A percentile compares a stretch with the other conserved stretches of the same genome.
Evolutionary conservation across 73 alveolate genomes (phyloP).

Genomic region (Tetrahymena thermophila): DNA sequence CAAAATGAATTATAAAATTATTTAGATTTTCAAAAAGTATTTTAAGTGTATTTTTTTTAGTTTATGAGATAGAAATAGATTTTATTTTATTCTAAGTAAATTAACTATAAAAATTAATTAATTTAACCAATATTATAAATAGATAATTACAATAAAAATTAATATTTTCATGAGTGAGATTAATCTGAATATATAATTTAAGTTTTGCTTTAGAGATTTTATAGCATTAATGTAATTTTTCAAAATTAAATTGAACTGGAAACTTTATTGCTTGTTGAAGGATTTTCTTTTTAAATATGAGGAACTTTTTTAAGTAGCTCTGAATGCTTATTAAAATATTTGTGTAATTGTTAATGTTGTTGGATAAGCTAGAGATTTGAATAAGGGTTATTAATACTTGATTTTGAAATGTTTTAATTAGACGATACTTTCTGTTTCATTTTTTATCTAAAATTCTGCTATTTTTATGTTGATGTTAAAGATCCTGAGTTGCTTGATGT

Average conservation of each 20-base stretch:
- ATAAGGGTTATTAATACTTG: neutral
- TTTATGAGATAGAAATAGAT: no score
- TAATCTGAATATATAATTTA: no score
- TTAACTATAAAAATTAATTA: no score
- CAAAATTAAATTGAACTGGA: neutral
- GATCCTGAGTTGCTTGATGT: neutral
- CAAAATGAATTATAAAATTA: no score
- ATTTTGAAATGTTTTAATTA: neutral
- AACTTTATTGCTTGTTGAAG: neutral
- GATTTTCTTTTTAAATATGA: neutral
- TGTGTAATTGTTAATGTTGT: neutral
- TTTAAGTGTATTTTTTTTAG: no score
- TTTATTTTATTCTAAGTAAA: no score
- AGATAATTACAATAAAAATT: no score
- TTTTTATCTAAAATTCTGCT: neutral
- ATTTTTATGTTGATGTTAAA: neutral
- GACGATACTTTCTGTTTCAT: neutral
- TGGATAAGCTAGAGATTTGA: neutral
- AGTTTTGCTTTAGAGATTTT: neutral
- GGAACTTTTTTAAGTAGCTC: neutral
- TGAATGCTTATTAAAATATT: neutral
- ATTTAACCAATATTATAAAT: no score
- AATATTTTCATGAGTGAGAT: no score
- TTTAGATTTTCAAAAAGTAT: no score
- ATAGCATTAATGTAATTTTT: neutral